Evolutionary conservation across 768 basidiomycete genomes (phyloP), one percentile per base, ranked within the genome.

Genomic region (Mycena olivaceomarginata): DNA sequence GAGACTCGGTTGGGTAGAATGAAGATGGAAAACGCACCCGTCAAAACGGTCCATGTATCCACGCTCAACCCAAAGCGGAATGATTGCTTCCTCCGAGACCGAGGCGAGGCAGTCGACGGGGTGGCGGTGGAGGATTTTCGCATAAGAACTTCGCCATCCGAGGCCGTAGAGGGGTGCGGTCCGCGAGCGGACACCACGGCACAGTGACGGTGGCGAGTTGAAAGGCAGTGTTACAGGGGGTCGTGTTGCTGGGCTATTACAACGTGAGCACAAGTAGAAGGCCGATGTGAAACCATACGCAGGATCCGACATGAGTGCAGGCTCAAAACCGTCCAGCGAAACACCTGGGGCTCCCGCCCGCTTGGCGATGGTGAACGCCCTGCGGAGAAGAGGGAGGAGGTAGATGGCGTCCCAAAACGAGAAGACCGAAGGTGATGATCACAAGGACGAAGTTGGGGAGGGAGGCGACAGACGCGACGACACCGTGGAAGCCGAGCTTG

Each of bases 101-200:
- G 66, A 67, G 22, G 46, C 66, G 25, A 67, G 66, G 48, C 66
- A 67, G 66, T 40, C 66, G 48, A 67, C 66, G 15, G 48, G 51
- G 39, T 68, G 67, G 25, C 51, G 51, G 67, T n/a, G 67, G 37
- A 56, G 45, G 46, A 68, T 37, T 56, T 68, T 18, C 15, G 22
- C 16, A 37, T 53, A 20, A 15, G 67, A 68, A 16, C 37, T 56
- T 41, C 37, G 51, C 51, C 25, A 56, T 41, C 67, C 67, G 20
- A 68, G 67, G 25, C 67, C 67, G 39, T 68, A 68, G n/a, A 68
- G 51, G 39, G 67, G 67, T 4, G 51, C 51, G 37, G 37, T 56
- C 16, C 67, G 67, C 31, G 51, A 68, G 22, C 67, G 67, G 46
- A 67, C n/a, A 68, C 67, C 67, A 39, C 51, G 12, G 31, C n/a